Conservation (phyloP, 371 early-diverging fungal genomes). For the Gilbertella persicaria region DNA sequence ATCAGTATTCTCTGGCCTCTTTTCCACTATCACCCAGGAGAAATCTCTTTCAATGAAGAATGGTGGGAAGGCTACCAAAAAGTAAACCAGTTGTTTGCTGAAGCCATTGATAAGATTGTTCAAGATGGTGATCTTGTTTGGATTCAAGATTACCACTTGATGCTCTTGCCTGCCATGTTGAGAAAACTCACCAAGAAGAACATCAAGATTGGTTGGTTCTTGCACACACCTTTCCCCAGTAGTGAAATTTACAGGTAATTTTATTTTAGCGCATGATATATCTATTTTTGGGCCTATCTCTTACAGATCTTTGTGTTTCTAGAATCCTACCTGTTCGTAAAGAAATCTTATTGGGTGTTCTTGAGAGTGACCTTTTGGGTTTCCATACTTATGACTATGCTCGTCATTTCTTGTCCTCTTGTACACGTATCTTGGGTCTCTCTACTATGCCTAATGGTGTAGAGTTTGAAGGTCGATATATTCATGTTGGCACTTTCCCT, state of each 20-base stretch:
- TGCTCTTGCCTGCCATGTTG: slow-evolving; percentile 94
- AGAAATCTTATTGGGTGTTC: slow-evolving; percentile 90
- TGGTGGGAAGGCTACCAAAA: slow-evolving; percentile 95
- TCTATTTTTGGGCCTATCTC: background rate
- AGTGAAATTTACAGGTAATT: slow-evolving; percentile 87
- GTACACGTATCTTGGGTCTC: slow-evolving; percentile 92
- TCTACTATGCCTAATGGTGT: slow-evolving; percentile 92
- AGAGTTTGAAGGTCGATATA: slow-evolving; percentile 84
- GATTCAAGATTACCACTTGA: slow-evolving; percentile 99
- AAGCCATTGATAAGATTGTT: slow-evolving; percentile 75
- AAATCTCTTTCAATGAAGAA: slow-evolving; percentile 88
- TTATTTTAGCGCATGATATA: background rate
- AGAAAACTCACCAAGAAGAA: slow-evolving; percentile 61
- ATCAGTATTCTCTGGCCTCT: slow-evolving; percentile 91
- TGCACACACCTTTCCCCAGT: slow-evolving; percentile 99
- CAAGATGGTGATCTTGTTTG: slow-evolving; percentile 94
- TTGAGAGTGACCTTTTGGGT: slow-evolving; percentile 92
- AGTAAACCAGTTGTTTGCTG: slow-evolving; percentile 90
- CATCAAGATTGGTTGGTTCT: slow-evolving; percentile 97
- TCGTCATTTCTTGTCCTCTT: slow-evolving; percentile 96
- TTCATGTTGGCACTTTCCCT: slow-evolving; percentile 97
- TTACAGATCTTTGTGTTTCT: background rate
- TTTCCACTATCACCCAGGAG: slow-evolving; percentile 98
- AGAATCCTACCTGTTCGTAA: slow-evolving; percentile 74
- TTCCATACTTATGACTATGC: slow-evolving; percentile 99